Evolutionary conservation across 768 basidiomycete genomes (phyloP), one percentile per base, ranked within the genome.

Genomic region (Lactifluus echinatus): DNA sequence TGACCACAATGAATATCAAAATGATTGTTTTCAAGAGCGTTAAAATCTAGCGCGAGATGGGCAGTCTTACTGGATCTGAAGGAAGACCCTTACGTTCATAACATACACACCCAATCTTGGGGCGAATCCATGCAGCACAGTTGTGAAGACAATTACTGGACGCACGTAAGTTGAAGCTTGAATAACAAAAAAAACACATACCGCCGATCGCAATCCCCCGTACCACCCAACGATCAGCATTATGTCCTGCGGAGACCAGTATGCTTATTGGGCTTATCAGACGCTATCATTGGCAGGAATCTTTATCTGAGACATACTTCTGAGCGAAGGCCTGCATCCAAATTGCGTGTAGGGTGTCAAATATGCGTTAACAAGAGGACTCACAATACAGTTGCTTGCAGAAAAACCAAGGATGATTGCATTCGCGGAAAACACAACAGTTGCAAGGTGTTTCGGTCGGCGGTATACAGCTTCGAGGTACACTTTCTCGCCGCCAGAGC

Each of bases 401-500:
- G n/a, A 73, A 63, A 77, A 78, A 2, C 68, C 66, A 11, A 76
- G 68, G 36, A 80, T 43, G 43, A 81, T 78, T 0, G 77, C 75
- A 44, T 78, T 78, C 40, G 67, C 61, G 1, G 79, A 74, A 50
- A 79, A 81, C 15, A 80, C 65, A 10, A 77, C 67, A 0, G 80
- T 81, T 6, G 74, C 75, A 2, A 81, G 67, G 47, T 74, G 75
- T 56, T 67, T 72, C 5, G 80, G 79, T 36, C 66, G 71, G 44
- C 66, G 71, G 64, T 80, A 83, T 3, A 80, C 71, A 0, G 76
- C 79, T 65, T 83, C 82, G 26, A 82, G 69, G 60, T 83, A 82
- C 3, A 82, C 80, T 65, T 84, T 82, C 65, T 83, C 82, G 6
- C 81, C 81, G 8, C 82, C 81, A 12, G 78, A 80, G 1, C 81